phyloP scores from a whole-genome alignment of 257 asterid species.

The Pogostemon cablin region DNA sequence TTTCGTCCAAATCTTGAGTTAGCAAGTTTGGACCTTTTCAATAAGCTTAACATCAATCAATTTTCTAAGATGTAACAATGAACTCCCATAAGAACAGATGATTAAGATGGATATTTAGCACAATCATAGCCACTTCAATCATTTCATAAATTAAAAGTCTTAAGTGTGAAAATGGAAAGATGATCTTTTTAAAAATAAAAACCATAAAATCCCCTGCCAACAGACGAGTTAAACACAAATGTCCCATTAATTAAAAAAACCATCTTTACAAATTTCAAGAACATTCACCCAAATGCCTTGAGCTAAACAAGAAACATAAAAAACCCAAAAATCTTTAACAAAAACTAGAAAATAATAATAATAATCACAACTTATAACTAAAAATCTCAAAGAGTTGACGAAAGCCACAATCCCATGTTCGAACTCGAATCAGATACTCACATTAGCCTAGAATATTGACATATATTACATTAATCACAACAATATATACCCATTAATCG shows the following conservation, averaged over 20 bases:
- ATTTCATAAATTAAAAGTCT: not conserved
- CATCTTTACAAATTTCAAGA: slow-evolving; percentile 10
- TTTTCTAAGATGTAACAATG: slow-evolving; percentile 17
- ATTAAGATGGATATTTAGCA: slow-evolving; percentile 13
- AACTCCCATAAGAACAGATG: not conserved
- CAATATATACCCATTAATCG: slow-evolving; percentile 23
- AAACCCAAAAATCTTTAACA: not conserved
- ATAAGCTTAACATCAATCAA: slow-evolving; percentile 23
- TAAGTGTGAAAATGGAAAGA: not conserved
- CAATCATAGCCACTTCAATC: slow-evolving; percentile 17
- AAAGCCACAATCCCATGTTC: not conserved
- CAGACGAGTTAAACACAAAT: not conserved
- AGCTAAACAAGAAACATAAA: not conserved
- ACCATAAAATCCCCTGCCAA: not conserved
- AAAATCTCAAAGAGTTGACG: not conserved
- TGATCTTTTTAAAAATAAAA: not conserved
- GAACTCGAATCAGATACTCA: slow-evolving; percentile 12
- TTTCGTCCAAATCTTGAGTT: slow-evolving; percentile 16
- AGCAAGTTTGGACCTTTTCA: slow-evolving; percentile 18
- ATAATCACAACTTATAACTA: not conserved
- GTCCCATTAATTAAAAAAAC: not conserved
- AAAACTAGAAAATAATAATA: not conserved
- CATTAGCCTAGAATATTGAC: slow-evolving; percentile 16
- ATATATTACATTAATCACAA: not conserved
- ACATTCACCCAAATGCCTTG: not conserved